Conservation (phyloP, 352 stramenopile genomes). For the Phytopythium ostracodes region DNA sequence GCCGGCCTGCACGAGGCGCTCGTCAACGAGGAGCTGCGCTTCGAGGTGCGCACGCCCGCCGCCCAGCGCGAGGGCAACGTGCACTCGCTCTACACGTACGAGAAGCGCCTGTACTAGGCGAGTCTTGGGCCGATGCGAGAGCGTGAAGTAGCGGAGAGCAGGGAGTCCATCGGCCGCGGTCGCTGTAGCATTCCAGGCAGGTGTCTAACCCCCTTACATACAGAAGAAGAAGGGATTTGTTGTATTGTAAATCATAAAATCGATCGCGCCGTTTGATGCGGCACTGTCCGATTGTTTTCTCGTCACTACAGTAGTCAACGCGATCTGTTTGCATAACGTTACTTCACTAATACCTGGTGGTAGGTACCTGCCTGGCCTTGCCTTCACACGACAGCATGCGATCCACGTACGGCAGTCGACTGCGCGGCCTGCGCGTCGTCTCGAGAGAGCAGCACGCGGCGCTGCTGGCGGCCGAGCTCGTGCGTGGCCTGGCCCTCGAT, state of each 20-base stretch:
- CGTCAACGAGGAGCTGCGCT: conserved; percentile 85
- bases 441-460: too few species aligned
- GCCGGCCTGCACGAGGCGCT: conserved; percentile 81
- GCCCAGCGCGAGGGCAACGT: conserved; percentile 99
- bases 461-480: too few species aligned
- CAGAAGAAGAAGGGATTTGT: neutral
- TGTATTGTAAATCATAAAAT: conserved; percentile 3
- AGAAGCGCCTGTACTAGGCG: conserved; percentile 87
- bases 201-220: neutral
- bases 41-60: conserved; percentile 98
- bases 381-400: too few species aligned
- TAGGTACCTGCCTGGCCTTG: too few species aligned
- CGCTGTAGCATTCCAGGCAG: neutral
- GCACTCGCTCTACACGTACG: conserved; percentile 98
- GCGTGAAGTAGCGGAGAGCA: too few species aligned
- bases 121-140: neutral
- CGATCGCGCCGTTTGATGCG: neutral
- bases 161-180: too few species aligned
- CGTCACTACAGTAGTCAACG: too few species aligned
- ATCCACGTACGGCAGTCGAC: too few species aligned
- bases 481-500: too few species aligned
- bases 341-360: too few species aligned
- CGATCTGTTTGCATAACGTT: too few species aligned
- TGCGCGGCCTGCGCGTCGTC: too few species aligned
- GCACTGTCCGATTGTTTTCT: neutral